phyloP scores from a whole-genome alignment of 768 basidiomycete genomes.

The Leucogyrophana mollusca region DNA sequence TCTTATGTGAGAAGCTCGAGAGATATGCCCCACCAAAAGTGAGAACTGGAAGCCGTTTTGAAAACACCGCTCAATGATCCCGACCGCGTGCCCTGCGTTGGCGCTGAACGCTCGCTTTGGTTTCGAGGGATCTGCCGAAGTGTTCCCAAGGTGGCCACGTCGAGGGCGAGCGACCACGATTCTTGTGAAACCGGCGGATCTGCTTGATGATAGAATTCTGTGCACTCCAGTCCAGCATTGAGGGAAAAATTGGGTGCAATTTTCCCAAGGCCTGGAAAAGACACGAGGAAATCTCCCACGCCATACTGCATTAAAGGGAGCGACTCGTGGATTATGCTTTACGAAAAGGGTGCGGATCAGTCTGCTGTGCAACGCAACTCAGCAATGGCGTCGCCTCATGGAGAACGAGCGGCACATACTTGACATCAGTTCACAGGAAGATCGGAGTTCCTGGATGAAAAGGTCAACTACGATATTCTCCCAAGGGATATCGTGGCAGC shows the following conservation, averaged over 20 bases:
- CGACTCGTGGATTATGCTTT: constrained; percentile 10
- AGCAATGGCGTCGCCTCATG: constrained; percentile 3
- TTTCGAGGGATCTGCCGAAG: constrained; percentile 18
- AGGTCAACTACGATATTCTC: constrained; percentile 6
- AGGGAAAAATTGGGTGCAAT: constrained; percentile 6
- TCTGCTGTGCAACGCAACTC: constrained; percentile 6
- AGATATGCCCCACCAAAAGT: too few species aligned
- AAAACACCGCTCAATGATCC: too few species aligned
- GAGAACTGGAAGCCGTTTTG: too few species aligned
- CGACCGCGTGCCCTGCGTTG: too few species aligned
- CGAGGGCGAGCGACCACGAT: constrained; percentile 6
- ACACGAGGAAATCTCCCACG: constrained; percentile 12
- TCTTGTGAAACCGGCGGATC: constrained; percentile 26
- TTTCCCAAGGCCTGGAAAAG: constrained; percentile 11
- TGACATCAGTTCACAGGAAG: neutral
- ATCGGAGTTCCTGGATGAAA: constrained; percentile 12
- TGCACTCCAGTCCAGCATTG: neutral
- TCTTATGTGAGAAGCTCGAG: too few species aligned
- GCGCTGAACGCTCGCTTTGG: neutral
- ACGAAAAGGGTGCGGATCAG: constrained; percentile 6
- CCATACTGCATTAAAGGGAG: constrained; percentile 2
- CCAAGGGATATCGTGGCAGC: constrained; percentile 1
- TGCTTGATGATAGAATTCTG: constrained; percentile 6
- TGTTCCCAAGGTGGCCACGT: constrained; percentile 23
- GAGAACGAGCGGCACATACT: neutral